phyloP scores from a whole-genome alignment of 1,284 basidiomycete genomes.

The Ceratobasidium sp. region DNA sequence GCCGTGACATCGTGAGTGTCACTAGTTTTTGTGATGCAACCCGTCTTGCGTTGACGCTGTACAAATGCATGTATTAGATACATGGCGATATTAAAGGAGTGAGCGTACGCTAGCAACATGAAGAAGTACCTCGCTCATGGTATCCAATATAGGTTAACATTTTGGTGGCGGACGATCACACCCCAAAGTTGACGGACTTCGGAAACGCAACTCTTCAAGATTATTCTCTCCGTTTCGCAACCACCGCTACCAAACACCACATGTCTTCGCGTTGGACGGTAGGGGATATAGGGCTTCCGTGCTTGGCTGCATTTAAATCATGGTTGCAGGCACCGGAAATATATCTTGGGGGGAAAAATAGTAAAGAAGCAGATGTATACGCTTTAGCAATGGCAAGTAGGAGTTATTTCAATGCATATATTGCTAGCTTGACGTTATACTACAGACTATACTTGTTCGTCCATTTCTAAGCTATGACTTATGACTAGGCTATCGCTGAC shows the following conservation, averaged over 20 bases:
- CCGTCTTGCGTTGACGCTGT: too few relatives aligned
- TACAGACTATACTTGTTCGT: too few relatives aligned
- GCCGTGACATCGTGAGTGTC: background rate
- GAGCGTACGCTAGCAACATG: background rate
- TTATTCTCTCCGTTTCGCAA: background rate
- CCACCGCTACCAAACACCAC: background rate
- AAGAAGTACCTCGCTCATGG: background rate
- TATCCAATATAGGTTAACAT: background rate
- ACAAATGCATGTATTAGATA: too few relatives aligned
- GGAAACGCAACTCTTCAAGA: background rate
- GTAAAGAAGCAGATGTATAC: constrained; percentile 21
- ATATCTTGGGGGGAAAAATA: background rate
- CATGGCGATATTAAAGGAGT: constrained; percentile 28
- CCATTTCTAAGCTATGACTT: too few relatives aligned
- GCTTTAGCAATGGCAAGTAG: constrained; percentile 20
- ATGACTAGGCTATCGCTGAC: too few relatives aligned
- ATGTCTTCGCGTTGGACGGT: constrained; percentile 11
- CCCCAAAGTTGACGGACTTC: background rate
- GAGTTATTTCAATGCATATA: too few relatives aligned
- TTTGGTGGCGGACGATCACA: background rate
- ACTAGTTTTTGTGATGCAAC: too few relatives aligned
- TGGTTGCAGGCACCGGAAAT: constrained; percentile 6
- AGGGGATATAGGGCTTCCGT: background rate
- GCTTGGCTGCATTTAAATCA: background rate
- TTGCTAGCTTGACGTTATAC: too few relatives aligned